Conservation (phyloP, 148 eudicot genomes). For the Dianthus caryophyllus region DNA sequence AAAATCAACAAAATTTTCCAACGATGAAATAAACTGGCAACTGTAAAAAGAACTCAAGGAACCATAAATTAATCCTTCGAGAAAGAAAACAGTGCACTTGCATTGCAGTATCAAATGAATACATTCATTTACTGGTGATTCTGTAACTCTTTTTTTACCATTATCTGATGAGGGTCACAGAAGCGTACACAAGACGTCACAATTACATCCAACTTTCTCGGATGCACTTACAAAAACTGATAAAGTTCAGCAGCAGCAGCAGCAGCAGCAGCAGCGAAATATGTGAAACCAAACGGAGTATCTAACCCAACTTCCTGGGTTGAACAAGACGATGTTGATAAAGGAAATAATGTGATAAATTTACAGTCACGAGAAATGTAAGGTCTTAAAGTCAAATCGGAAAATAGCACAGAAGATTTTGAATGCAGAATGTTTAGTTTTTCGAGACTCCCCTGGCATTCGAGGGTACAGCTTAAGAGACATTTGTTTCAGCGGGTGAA, state of each 20-base stretch:
- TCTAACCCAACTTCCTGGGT: slow-evolving; percentile 7
- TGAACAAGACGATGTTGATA: background rate
- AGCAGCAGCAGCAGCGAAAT: background rate
- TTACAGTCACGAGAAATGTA: background rate
- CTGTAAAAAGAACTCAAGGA: background rate
- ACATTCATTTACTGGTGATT: background rate
- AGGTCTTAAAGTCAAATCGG: background rate
- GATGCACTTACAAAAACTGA: background rate
- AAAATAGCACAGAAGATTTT: background rate
- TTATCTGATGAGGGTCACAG: slow-evolving; percentile 11
- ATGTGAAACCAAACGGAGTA: background rate
- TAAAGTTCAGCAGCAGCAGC: background rate
- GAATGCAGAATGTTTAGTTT: no score
- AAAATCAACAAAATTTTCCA: no score
- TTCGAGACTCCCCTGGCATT: background rate
- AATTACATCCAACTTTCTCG: background rate
- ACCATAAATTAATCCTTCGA: background rate
- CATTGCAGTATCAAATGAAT: background rate
- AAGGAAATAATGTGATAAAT: background rate
- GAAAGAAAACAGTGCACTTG: background rate
- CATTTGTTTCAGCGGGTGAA: background rate
- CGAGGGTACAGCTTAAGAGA: slow-evolving; percentile 5
- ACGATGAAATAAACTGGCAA: background rate
- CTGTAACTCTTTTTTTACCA: background rate
- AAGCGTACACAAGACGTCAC: background rate